Base-by-base conservation (phyloP, 139 green algal genomes). In the Auxenochlorella protothecoides region DNA sequence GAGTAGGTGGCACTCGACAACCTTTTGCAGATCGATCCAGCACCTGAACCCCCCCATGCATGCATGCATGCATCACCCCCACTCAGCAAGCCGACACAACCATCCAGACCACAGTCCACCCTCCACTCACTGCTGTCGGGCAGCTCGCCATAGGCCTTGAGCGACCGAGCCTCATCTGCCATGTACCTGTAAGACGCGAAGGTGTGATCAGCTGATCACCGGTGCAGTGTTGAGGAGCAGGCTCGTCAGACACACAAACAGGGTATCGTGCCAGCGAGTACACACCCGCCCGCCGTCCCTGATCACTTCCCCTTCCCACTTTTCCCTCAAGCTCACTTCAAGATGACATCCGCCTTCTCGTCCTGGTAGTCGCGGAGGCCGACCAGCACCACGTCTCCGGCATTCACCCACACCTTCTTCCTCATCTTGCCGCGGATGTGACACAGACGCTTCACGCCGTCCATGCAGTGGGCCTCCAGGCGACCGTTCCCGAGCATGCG, bases 351-450 rank as follows among this genome's bases (percentile, higher is more conserved):
- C 3, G 92, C 95, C 82, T 99, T 99, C 64, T 97, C 95, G 74
- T 99, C 95, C 82, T 99, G 95, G 82, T 96, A 99, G 55, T 99
- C 95, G n/a, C 95, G 86, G 68, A 99, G 83, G 10, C 95, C 95
- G 27, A 99, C 81, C 55, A 99, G 78, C 60, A 99, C 90, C 71
- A 99, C 96, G 78, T 99, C 95, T 59, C 95, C 95, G 52, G 81
- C 82, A 71, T 88, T 89, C 7, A 96, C 89, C 88, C 92, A 94
- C 11, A 98, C 94, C 84, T 99, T 99, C 82, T 99, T 99, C 6
- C 96, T 80, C 95, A 99, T 99, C 85, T 99, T 99, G 63, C 95
- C 95, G 60, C 95, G 87, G 70, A 99, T 99, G 81, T 99, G 94
- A 74, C 95, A 99, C 53, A 99, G 76, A 55, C 95, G 85, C 80